phyloP scores from a whole-genome alignment of 495 filamentous ascomycete species.

The Hypoxylon fuscum region DNA sequence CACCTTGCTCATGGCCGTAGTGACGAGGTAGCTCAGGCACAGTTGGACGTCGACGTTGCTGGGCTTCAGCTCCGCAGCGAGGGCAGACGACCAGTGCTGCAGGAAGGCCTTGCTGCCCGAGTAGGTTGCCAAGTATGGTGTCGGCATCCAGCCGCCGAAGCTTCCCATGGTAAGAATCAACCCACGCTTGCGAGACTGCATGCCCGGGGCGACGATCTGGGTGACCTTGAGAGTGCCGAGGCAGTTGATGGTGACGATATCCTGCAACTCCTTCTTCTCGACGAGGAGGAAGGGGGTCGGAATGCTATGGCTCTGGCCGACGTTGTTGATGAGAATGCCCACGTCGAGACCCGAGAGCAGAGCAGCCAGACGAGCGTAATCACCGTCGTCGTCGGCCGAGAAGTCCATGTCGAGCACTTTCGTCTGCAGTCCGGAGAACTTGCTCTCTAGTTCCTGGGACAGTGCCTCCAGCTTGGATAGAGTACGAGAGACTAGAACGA shows the following conservation, averaged over 20 bases:
- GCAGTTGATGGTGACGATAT: slow-evolving; percentile 96
- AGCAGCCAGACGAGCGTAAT: slow-evolving; percentile 76
- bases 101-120: slow-evolving; percentile 98
- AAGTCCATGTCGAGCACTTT: slow-evolving; percentile 93
- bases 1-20: slow-evolving; percentile 95
- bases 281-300: slow-evolving; percentile 89
- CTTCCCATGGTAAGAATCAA: slow-evolving; percentile 97
- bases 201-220: slow-evolving; percentile 81
- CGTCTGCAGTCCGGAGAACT: slow-evolving; percentile 70
- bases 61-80: slow-evolving; percentile 82
- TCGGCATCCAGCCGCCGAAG: slow-evolving; percentile 89
- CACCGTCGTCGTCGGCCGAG: slow-evolving; percentile 73
- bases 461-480: slow-evolving; percentile 84
- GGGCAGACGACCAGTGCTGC: slow-evolving; percentile 91
- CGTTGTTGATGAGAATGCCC: slow-evolving; percentile 94
- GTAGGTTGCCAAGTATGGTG: slow-evolving; percentile 94
- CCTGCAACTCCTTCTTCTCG: slow-evolving; percentile 75
- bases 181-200: slow-evolving; percentile 82
- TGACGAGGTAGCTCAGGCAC: slow-evolving; percentile 89
- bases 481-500: slow-evolving; percentile 93
- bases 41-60: slow-evolving; percentile 85
- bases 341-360: slow-evolving; percentile 79
- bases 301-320: slow-evolving; percentile 91
- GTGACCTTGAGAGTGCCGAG: slow-evolving; percentile 87
- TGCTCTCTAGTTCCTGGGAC: slow-evolving; percentile 75